Evolutionary conservation across 495 filamentous ascomycete species (phyloP).

Genomic region (Sphaerosporella brunnea): DNA sequence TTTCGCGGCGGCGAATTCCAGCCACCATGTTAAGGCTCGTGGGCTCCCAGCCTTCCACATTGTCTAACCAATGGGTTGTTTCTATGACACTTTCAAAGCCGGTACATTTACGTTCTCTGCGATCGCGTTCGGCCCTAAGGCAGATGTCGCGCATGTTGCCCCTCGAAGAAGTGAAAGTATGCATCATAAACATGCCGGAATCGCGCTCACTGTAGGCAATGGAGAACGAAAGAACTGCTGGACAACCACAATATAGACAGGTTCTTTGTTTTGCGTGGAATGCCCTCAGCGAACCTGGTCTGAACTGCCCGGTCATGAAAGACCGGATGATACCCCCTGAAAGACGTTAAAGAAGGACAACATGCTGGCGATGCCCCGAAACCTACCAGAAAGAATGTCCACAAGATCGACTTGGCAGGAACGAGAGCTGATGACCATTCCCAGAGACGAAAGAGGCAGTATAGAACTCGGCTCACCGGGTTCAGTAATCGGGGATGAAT

Average conservation of each 20-base stretch:
- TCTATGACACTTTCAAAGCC: constrained; percentile 25
- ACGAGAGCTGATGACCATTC: constrained; percentile 24
- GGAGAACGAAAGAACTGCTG: constrained; percentile 35
- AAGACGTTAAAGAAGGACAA: not conserved
- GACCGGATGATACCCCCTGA: constrained; percentile 34
- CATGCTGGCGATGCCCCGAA: too few relatives aligned
- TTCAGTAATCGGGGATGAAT: constrained; percentile 12
- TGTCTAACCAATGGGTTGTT: constrained; percentile 25
- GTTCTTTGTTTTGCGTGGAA: constrained; percentile 32
- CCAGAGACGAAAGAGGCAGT: constrained; percentile 19
- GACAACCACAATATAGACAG: constrained; percentile 32
- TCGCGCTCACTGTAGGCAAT: constrained; percentile 37
- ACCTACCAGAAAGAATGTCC: constrained; percentile 24
- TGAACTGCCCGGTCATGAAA: constrained; percentile 39
- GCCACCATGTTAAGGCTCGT: constrained; percentile 27
- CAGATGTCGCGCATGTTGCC: constrained; percentile 21
- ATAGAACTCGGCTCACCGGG: constrained; percentile 19
- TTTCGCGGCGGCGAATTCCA: constrained; percentile 27
- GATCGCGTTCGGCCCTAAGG: constrained; percentile 21
- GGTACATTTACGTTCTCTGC: constrained; percentile 26
- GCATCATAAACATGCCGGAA: constrained; percentile 37
- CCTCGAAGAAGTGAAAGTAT: constrained; percentile 35
- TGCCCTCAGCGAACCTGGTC: constrained; percentile 35
- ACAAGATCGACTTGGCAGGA: constrained; percentile 25
- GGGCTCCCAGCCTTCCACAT: constrained; percentile 31